phyloP scores from a whole-genome alignment of 2,329 filamentous ascomycete genomes.

The Aspergillus pseudoviridinutans region DNA sequence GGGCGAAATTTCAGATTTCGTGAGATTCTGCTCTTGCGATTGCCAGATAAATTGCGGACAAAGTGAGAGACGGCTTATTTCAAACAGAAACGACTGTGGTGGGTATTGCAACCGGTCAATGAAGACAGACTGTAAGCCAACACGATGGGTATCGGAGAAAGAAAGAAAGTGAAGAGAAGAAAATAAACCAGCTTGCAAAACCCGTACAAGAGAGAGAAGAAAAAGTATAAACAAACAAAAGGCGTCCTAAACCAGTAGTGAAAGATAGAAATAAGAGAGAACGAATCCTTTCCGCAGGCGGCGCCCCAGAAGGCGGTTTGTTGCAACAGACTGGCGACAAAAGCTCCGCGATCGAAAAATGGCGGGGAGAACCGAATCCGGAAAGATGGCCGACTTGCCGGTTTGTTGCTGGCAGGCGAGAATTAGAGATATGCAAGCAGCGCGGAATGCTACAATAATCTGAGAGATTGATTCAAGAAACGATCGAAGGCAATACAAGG shows the following conservation, averaged over 20 bases:
- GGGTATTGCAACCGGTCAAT: background rate
- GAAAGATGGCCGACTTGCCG: background rate
- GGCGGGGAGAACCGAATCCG: background rate
- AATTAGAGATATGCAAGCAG: background rate
- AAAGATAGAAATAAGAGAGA: background rate
- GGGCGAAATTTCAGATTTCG: background rate
- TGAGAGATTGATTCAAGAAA: background rate
- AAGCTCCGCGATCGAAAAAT: background rate
- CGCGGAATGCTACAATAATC: background rate
- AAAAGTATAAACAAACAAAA: background rate
- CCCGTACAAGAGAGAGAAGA: background rate
- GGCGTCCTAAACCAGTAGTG: background rate
- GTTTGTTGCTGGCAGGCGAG: background rate
- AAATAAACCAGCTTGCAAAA: background rate
- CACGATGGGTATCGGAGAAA: background rate
- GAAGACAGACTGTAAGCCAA: background rate
- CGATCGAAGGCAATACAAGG: background rate
- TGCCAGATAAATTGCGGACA: background rate
- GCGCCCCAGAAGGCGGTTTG: background rate
- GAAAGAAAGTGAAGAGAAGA: background rate
- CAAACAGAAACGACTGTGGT: constrained; percentile 6
- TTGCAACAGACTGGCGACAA: background rate
- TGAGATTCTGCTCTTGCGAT: background rate
- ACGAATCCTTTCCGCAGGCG: background rate
- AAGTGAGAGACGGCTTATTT: background rate